Conservation (phyloP, 108 stramenopile genomes). For the Cafeteria roenbergensis region DNA sequence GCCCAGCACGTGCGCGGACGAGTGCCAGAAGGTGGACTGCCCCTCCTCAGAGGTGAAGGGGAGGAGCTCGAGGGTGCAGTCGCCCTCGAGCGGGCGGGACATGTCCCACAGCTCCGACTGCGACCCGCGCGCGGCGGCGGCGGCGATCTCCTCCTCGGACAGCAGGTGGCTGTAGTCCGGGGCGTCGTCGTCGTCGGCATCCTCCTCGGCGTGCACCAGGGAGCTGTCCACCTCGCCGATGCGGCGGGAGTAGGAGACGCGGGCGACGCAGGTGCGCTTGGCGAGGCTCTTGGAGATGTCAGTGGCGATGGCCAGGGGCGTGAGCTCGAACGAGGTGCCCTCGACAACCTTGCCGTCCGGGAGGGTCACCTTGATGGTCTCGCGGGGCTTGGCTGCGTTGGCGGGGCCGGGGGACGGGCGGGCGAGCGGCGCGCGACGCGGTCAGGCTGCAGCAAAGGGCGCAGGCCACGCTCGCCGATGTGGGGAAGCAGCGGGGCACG, state of each 20-base stretch:
- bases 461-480: no score
- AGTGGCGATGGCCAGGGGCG: slow-evolving; percentile 80
- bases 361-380: slow-evolving; percentile 72
- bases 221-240: slow-evolving; percentile 56
- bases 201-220: slow-evolving; percentile 58
- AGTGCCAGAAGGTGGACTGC: slow-evolving; percentile 91
- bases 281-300: slow-evolving; percentile 76
- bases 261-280: slow-evolving; percentile 60
- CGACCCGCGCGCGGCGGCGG: no score
- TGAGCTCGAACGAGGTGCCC: slow-evolving; percentile 53
- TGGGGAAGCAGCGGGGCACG: no score
- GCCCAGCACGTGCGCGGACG: slow-evolving; percentile 88
- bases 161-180: slow-evolving; percentile 39
- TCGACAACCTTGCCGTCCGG: slow-evolving; percentile 72
- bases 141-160: background rate
- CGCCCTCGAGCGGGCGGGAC: slow-evolving; percentile 75
- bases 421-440: no score
- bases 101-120: slow-evolving; percentile 95
- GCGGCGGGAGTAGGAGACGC: slow-evolving; percentile 10
- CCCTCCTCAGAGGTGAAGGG: slow-evolving; percentile 79
- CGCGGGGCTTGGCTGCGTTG: slow-evolving; percentile 48
- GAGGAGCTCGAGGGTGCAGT: slow-evolving; percentile 63
- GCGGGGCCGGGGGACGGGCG: no score
- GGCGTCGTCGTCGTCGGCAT: slow-evolving; percentile 37
- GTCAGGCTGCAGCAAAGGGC: no score